A percentile compares a stretch with the other conserved stretches of the same genome.
phyloP scores from a whole-genome alignment of 2,329 filamentous ascomycete species.

The Fusarium nisikadoi region DNA sequence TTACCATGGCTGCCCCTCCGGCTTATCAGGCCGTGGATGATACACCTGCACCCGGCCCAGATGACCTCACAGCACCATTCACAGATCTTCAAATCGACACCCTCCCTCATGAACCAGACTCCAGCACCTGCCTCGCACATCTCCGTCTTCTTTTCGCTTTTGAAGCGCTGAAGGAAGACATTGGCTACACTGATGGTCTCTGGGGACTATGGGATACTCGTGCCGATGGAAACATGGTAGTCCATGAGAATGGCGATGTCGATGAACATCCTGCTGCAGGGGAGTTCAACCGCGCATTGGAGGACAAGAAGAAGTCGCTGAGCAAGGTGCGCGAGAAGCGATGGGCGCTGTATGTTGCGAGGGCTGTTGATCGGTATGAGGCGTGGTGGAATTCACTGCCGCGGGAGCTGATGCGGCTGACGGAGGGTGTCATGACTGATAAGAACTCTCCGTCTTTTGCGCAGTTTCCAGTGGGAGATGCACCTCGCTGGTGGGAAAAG shows the following conservation, averaged over 20 bases:
- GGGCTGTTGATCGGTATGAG: conserved; percentile 71
- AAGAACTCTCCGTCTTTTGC: conserved; percentile 4
- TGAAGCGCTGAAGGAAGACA: conserved; percentile 67
- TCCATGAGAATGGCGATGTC: conserved; percentile 25
- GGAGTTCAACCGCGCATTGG: conserved; percentile 40
- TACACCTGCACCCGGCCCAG: not conserved
- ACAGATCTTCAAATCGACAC: conserved; percentile 24
- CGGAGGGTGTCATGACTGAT: conserved; percentile 17
- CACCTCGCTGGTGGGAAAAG: conserved; percentile 29
- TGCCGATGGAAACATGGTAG: conserved; percentile 36
- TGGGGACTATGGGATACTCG: conserved; percentile 66
- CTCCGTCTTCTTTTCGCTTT: conserved; percentile 74
- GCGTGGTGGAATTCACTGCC: conserved; percentile 62
- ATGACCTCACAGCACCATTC: conserved; percentile 21
- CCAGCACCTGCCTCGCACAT: conserved; percentile 54
- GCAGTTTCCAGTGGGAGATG: not conserved
- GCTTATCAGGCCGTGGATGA: conserved; percentile 16
- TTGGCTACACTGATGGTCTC: conserved; percentile 69
- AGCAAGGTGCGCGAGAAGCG: conserved; percentile 70
- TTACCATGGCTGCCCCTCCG: conserved; percentile 24
- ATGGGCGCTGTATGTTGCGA: conserved; percentile 72
- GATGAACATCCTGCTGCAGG: not conserved
- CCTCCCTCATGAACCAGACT: conserved; percentile 18
- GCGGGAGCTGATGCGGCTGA: conserved; percentile 2
- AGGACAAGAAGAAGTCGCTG: conserved; percentile 45